A percentile compares a stretch with the other conserved stretches of the same genome.
phyloP scores from a whole-genome alignment of 2,329 filamentous ascomycete species.

The Juglanconis juglandina region DNA sequence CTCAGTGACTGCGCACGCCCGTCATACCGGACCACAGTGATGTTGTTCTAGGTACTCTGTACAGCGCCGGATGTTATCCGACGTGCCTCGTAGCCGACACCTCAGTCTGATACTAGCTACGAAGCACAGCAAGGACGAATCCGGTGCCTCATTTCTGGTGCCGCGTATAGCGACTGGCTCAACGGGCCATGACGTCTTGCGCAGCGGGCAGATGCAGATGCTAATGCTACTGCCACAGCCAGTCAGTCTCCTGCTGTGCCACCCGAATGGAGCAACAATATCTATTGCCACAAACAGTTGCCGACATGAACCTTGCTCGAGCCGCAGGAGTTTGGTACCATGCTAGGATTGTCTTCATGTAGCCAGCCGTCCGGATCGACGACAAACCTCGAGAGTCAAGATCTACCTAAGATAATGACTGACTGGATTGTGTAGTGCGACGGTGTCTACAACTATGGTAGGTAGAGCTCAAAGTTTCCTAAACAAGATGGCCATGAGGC shows the following conservation, averaged over 20 bases:
- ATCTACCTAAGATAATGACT: conserved; percentile 1
- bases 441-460: not conserved
- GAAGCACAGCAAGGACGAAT: not conserved
- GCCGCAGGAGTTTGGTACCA: not conserved
- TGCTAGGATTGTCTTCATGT: not conserved
- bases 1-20: too few species aligned
- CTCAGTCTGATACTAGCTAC: not conserved
- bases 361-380: conserved; percentile 11
- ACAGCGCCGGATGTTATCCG: too few species aligned
- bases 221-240: not conserved
- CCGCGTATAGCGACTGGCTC: not conserved
- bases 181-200: not conserved
- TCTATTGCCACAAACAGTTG: not conserved
- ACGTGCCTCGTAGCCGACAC: too few species aligned
- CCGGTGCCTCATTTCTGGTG: not conserved
- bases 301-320: not conserved
- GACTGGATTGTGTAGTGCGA: conserved; percentile 10
- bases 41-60: too few species aligned
- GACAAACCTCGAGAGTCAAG: not conserved
- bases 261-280: not conserved
- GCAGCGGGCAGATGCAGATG: not conserved
- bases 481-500: not conserved
- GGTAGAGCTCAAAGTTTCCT: not conserved
- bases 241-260: not conserved
- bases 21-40: too few species aligned